Percentiles rank a stretch among this genome's conserved stretches.
Evolutionary conservation across 2,329 filamentous ascomycete species (phyloP).

Genomic region (Phialophora tarda): DNA sequence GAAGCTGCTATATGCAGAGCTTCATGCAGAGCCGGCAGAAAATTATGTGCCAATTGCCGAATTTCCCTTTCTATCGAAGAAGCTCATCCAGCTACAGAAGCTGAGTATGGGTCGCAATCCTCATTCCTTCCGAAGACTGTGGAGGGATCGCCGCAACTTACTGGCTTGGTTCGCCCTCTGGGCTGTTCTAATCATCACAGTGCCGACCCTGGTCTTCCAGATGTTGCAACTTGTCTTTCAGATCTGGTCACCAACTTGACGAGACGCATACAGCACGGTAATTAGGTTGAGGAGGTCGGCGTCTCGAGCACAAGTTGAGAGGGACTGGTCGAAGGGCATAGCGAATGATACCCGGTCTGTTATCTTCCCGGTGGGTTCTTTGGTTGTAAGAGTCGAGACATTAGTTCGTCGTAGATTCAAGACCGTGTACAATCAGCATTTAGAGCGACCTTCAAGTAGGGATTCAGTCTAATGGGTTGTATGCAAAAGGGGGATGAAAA

Average conservation of each 20-base stretch:
- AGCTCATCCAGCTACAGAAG: constrained; percentile 18
- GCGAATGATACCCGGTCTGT: not conserved
- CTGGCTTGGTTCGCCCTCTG: constrained; percentile 21
- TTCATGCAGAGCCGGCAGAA: constrained; percentile 12
- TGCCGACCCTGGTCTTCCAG: constrained; percentile 13
- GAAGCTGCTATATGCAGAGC: constrained; percentile 1
- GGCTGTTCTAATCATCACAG: constrained; percentile 19
- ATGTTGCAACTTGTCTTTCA: constrained; percentile 21
- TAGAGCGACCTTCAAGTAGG: not conserved
- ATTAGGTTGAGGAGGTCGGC: not conserved
- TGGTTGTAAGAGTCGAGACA: not conserved
- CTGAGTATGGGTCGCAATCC: constrained; percentile 19
- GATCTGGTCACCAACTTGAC: constrained; percentile 7
- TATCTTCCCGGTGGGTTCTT: not conserved
- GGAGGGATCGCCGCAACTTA: constrained; percentile 15
- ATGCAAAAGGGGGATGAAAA: not conserved
- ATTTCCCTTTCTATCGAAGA: constrained; percentile 19
- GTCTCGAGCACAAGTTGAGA: not conserved
- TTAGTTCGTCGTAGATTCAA: not conserved
- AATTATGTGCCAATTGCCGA: constrained; percentile 17
- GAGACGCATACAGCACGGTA: not conserved
- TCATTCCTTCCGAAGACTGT: constrained; percentile 12
- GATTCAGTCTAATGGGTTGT: not conserved
- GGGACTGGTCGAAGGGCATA: not conserved
- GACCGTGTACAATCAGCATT: not conserved